Conservation (phyloP, 345 rosid species). For the Trapa bicornis region DNA sequence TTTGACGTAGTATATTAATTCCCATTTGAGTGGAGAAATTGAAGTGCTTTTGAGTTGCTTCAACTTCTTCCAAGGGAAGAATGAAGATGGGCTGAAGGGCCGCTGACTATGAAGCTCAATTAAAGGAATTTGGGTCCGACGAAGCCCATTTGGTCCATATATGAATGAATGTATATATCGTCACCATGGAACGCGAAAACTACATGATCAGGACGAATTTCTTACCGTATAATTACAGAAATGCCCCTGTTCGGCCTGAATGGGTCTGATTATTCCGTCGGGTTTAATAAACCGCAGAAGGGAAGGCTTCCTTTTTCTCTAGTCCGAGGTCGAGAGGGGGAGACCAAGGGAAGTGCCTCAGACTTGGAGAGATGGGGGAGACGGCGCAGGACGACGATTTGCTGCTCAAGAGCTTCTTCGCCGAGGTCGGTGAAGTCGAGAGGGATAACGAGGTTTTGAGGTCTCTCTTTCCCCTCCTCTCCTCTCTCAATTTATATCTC, state of each 20-base stretch:
- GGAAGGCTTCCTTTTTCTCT: conserved; percentile 2
- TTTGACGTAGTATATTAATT: no score
- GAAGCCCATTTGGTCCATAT: not conserved
- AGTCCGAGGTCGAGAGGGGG: conserved; percentile 1
- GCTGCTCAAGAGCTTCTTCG: conserved; percentile 82
- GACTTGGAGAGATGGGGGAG: conserved; percentile 36
- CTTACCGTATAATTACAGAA: no score
- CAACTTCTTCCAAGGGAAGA: not conserved
- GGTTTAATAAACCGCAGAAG: not conserved
- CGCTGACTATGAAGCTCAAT: not conserved
- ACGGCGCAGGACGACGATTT: conserved; percentile 46
- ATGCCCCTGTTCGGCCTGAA: no score
- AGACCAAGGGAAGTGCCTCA: not conserved
- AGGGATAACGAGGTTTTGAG: conserved; percentile 93
- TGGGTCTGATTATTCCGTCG: no score
- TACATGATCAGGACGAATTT: no score
- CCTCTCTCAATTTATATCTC: not conserved
- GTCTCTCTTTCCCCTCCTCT: conserved; percentile 18
- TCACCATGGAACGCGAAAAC: no score
- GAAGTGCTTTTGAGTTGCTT: not conserved
- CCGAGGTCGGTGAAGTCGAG: conserved; percentile 95
- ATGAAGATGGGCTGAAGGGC: not conserved
- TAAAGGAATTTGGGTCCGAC: not conserved
- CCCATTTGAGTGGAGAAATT: no score
- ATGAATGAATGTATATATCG: no score